These are phyloP conservation scores for Cryptosporidium tyzzeri DNA, from an alignment of 169 alveolate species.

Conservation along the genomic window DNA sequence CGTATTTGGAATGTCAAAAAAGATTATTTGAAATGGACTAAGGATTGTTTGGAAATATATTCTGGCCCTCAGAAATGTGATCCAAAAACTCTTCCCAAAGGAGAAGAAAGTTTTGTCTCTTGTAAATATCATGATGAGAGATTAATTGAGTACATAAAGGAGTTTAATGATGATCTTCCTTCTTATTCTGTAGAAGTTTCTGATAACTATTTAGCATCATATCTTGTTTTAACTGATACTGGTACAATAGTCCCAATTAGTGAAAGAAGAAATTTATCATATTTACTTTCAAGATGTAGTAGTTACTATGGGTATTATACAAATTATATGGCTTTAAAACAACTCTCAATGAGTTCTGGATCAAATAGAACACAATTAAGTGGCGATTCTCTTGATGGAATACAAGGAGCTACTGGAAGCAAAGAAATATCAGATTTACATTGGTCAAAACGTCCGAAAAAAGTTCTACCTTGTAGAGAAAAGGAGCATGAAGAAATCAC, in stretches of 20 bases:
- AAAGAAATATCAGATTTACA: conserved; percentile 10
- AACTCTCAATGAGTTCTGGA: not conserved
- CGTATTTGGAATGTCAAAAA: conserved; percentile 55
- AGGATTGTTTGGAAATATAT: conserved; percentile 26
- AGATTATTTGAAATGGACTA: conserved; percentile 58
- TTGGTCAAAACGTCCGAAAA: conserved; percentile 49
- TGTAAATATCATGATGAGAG: conserved; percentile 33
- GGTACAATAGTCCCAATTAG: conserved; percentile 64
- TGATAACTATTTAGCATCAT: conserved; percentile 39
- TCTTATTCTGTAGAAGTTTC: conserved; percentile 45
- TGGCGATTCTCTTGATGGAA: not conserved
- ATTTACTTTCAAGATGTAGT: conserved; percentile 52
- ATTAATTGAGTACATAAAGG: conserved; percentile 22
- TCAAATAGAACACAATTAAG: not conserved
- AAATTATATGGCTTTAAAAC: not conserved
- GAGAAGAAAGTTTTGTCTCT: not conserved
- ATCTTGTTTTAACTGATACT: conserved; percentile 26
- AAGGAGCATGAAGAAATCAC: conserved; percentile 76
- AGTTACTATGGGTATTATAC: conserved; percentile 43
- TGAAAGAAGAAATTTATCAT: conserved; percentile 14
- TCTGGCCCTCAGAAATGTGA: conserved; percentile 54
- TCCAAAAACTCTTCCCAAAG: not conserved
- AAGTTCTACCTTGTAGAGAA: conserved; percentile 81
- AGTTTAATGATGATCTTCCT: conserved; percentile 57
- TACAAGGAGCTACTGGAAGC: not conserved